Base-by-base conservation (phyloP, 2,329 filamentous ascomycete genomes). In the Trichoderma sp. region DNA sequence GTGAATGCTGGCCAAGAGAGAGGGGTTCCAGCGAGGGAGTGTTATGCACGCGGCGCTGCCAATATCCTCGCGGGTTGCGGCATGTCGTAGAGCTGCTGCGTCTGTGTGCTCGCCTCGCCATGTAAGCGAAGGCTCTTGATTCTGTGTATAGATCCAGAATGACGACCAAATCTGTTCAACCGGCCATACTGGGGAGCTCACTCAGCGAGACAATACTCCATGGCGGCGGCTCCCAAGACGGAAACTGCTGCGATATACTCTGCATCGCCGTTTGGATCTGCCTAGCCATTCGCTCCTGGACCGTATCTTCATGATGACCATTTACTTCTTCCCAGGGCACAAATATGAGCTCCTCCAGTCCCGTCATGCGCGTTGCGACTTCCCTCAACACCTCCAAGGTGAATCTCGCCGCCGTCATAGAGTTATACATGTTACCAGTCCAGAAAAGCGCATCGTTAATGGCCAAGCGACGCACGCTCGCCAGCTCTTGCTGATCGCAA, bases 401-500 rank as follows among this genome's bases (percentile, higher is more conserved):
- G 19, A 82, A 73, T 33, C 76, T 78, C 40, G 80, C 78, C 1
- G 82, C 80, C n/a, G 77, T 77, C 74, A 79, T 79, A 53, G 79
- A 80, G 71, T 75, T 76, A 72, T 81, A 81, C 16, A 72, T 74
- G 61, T 71, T 71, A 61, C 77, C 77, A 29, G 78, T 73, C 78
- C 78, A 80, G 70, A 85, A 81, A 24, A 86, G 75, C 4, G 77
- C 77, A 70, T 84, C 83, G 72, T 80, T 83, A 66, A 86, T 76
- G 40, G 84, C 84, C 27, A 85, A 73, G 13, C 81, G 79, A 40
- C 78, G 78, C 21, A 86, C 79, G 13, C 72, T 68, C 10, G 77
- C 78, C 57, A 85, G 77, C 70, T 86, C 82, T 11, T 73, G 73
- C 6, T 77, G 80, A 55, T 78, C 77, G 71, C 80, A 82, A 73